Evolutionary conservation across 2,329 filamentous ascomycete species (phyloP).

Genomic region (Cladophialophora carrionii): DNA sequence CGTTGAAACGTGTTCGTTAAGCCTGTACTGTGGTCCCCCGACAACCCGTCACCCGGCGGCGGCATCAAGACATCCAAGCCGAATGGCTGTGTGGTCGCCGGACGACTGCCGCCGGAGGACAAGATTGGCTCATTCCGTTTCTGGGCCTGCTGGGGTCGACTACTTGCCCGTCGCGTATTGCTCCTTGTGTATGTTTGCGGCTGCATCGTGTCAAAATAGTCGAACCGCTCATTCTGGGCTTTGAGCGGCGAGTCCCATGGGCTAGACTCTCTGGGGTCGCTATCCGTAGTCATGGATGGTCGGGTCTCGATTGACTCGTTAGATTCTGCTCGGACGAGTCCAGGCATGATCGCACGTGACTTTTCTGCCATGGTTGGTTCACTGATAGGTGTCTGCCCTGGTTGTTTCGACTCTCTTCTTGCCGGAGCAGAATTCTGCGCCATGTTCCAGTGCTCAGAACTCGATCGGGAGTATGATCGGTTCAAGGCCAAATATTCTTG

Average conservation of each 20-base stretch:
- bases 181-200: neutral
- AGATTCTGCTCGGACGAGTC: slow-evolving; percentile 6
- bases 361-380: neutral
- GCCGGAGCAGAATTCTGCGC: neutral
- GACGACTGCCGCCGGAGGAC: neutral
- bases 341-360: neutral
- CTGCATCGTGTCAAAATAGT: neutral
- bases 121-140: neutral
- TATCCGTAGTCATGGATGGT: slow-evolving; percentile 13
- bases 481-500: slow-evolving; percentile 31
- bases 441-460: neutral
- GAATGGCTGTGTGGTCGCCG: slow-evolving; percentile 3
- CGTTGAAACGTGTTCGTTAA: neutral
- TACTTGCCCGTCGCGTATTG: neutral
- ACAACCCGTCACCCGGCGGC: slow-evolving; percentile 6
- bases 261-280: slow-evolving; percentile 5
- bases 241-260: slow-evolving; percentile 30
- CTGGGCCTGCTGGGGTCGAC: neutral
- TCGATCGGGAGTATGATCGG: slow-evolving; percentile 8
- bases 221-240: slow-evolving; percentile 18
- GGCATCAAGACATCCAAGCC: slow-evolving; percentile 28
- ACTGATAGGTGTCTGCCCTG: neutral
- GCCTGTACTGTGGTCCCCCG: neutral
- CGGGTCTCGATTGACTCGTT: slow-evolving; percentile 6
- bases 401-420: neutral